Percentiles rank a stretch among this genome's conserved stretches.
Evolutionary conservation across 345 rosid genomes (phyloP).

Genomic region (Sonneratia caseolaris): DNA sequence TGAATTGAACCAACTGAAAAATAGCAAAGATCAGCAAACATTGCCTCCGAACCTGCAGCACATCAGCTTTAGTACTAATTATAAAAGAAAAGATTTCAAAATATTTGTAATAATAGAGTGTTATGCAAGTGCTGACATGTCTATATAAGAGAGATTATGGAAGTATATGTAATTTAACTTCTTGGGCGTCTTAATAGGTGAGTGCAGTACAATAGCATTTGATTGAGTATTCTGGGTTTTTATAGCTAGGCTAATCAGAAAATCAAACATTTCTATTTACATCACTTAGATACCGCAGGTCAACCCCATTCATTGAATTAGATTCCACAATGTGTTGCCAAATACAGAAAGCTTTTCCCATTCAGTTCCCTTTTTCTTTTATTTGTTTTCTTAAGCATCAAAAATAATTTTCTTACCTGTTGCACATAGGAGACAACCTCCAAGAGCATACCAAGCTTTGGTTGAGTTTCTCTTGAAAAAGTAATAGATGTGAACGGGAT

Average conservation of each 20-base stretch:
- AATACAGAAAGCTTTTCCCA: too few species aligned
- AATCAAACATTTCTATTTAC: too few species aligned
- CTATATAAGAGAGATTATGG: neutral
- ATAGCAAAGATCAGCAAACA: slow-evolving; percentile 99
- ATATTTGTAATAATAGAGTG: neutral
- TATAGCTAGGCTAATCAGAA: too few species aligned
- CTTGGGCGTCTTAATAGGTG: too few species aligned
- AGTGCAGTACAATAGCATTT: too few species aligned
- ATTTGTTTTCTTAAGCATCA: too few species aligned
- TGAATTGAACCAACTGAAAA: slow-evolving; percentile 89
- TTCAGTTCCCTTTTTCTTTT: too few species aligned
- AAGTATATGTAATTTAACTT: neutral
- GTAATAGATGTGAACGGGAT: slow-evolving; percentile 78
- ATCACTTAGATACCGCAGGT: too few species aligned
- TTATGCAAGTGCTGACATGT: neutral
- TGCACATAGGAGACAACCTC: slow-evolving; percentile 97
- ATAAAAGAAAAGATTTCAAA: neutral
- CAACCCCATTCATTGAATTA: too few species aligned
- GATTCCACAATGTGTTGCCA: too few species aligned
- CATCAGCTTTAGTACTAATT: slow-evolving; percentile 10
- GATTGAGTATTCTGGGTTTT: too few species aligned
- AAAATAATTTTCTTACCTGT: slow-evolving; percentile 44
- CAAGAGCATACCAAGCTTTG: slow-evolving; percentile 90
- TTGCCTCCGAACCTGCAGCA: slow-evolving; percentile 85
- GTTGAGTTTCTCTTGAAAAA: slow-evolving; percentile 81